Evolutionary conservation across 306 rosid species (phyloP).

Genomic region (Fragaria ananassa): DNA sequence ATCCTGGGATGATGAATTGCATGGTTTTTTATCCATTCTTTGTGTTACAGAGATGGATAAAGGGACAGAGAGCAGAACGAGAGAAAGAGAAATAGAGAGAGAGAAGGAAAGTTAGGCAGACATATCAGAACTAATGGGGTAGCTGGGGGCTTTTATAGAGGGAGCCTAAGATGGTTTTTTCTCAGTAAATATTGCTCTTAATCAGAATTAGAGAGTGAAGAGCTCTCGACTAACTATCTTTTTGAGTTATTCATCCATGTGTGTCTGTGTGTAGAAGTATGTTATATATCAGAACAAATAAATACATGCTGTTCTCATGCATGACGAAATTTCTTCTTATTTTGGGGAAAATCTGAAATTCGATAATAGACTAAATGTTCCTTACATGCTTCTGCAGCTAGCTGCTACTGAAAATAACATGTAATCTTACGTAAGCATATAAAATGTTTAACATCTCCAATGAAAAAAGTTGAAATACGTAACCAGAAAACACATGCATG

Average conservation of each 20-base stretch:
- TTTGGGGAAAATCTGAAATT: neutral
- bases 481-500: constrained; percentile 1
- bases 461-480: neutral
- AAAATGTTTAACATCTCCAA: neutral
- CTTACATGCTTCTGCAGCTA: neutral
- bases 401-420: neutral
- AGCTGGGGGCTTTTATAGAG: constrained; percentile 63
- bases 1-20: constrained; percentile 54
- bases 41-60: constrained; percentile 6
- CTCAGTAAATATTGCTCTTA: constrained; percentile 22
- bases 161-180: constrained; percentile 23
- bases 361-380: neutral
- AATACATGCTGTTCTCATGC: neutral
- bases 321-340: neutral
- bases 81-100: neutral
- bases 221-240: constrained; percentile 43
- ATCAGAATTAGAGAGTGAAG: constrained; percentile 9
- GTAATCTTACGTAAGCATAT: constrained; percentile 17
- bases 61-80: constrained; percentile 22
- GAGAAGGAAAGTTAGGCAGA: constrained; percentile 24
- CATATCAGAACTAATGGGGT: constrained; percentile 41
- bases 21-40: constrained; percentile 61
- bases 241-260: constrained; percentile 5
- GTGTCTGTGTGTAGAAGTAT: neutral
- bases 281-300: neutral